Evolutionary conservation across 2,329 filamentous ascomycete species (phyloP).

Genomic region (Coniosporium tulheliwenetii): DNA sequence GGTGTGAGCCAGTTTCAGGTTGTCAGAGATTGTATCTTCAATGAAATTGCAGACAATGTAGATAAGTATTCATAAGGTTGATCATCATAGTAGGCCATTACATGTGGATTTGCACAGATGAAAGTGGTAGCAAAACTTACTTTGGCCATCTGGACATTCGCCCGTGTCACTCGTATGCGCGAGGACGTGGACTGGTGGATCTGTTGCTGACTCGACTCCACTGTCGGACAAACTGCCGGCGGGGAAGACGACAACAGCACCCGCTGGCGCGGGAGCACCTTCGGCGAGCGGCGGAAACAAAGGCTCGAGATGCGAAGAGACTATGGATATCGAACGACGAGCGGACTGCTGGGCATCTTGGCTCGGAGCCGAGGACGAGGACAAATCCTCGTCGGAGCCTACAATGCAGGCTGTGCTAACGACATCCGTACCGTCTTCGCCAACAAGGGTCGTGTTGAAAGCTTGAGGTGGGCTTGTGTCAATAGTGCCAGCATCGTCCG

Average conservation of each 20-base stretch:
- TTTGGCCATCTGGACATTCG: slow-evolving; percentile 76
- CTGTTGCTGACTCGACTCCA: slow-evolving; percentile 5
- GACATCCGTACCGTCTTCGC: slow-evolving; percentile 38
- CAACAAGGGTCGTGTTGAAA: slow-evolving; percentile 38
- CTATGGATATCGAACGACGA: slow-evolving; percentile 47
- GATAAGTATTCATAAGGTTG: slow-evolving; percentile 85
- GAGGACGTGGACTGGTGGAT: slow-evolving; percentile 45
- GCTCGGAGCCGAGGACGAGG: slow-evolving; percentile 6
- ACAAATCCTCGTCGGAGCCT: slow-evolving; percentile 21
- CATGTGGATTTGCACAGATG: slow-evolving; percentile 3
- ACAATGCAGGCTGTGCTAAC: slow-evolving; percentile 33
- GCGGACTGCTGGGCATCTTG: slow-evolving; percentile 1
- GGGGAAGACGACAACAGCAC: slow-evolving; percentile 54
- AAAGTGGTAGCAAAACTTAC: slow-evolving; percentile 45
- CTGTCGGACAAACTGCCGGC: slow-evolving; percentile 27
- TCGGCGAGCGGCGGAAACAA: slow-evolving; percentile 61
- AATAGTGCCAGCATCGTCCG: not conserved
- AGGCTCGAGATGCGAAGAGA: slow-evolving; percentile 46
- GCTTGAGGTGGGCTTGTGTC: not conserved
- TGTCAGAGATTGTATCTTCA: slow-evolving; percentile 87
- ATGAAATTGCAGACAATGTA: slow-evolving; percentile 96
- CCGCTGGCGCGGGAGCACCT: slow-evolving; percentile 59
- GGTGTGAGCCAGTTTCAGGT: slow-evolving; percentile 49
- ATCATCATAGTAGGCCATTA: slow-evolving; percentile 59
- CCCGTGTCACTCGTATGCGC: slow-evolving; percentile 82